These are phyloP conservation scores for Moricandia moricandioides DNA, from an alignment of 345 rosid genomes.

Conservation along the genomic window DNA sequence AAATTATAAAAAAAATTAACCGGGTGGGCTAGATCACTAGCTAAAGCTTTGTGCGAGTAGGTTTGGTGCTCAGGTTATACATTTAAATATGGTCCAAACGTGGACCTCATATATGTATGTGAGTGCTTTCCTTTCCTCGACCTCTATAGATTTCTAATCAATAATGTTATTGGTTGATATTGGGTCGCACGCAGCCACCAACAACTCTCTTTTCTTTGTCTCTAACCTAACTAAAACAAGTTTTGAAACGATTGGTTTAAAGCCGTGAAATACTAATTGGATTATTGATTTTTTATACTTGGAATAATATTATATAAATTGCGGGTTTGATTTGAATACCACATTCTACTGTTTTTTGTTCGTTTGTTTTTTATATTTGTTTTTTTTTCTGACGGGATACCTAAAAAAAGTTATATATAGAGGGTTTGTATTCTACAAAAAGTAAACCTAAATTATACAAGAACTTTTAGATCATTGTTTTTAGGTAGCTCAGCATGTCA, in stretches of 20 bases:
- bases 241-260: constrained; percentile 4
- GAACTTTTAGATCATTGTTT: too few species aligned
- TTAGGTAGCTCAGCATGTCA: too few species aligned
- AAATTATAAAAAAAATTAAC: neutral
- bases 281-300: too few species aligned
- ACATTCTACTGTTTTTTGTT: too few species aligned
- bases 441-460: too few species aligned
- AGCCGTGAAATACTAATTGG: neutral
- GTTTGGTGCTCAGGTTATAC: neutral
- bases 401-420: too few species aligned
- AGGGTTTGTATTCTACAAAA: too few species aligned
- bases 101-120: constrained; percentile 23
- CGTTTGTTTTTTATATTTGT: too few species aligned
- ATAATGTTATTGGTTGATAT: constrained; percentile 12
- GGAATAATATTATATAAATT: too few species aligned
- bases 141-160: neutral
- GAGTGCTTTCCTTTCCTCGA: constrained; percentile 15
- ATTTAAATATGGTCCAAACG: constrained; percentile 2
- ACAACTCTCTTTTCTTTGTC: neutral
- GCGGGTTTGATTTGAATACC: too few species aligned
- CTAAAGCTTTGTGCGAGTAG: constrained; percentile 21
- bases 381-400: too few species aligned
- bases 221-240: neutral
- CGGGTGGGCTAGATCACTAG: constrained; percentile 33
- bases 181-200: constrained; percentile 31